Evolutionary conservation across 176 grass and related monocot genomes (phyloP).

Genomic region (Hsuehochloa calcarea): DNA sequence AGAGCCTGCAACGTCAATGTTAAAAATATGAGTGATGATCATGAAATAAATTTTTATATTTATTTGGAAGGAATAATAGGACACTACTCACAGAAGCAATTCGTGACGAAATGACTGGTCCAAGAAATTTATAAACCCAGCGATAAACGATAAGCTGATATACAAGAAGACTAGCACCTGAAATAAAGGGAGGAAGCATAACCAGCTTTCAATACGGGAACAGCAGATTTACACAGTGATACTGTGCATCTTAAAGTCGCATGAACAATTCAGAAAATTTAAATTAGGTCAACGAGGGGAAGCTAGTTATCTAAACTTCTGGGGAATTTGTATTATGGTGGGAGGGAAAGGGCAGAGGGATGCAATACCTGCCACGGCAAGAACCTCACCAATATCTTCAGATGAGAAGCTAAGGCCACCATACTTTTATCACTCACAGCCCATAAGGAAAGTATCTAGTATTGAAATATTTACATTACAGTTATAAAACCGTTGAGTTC

Average conservation of each 20-base stretch:
- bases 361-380: slow-evolving; percentile 64
- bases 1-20: slow-evolving; percentile 43
- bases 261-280: slow-evolving; percentile 26
- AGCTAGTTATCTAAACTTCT: not conserved
- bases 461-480: not conserved
- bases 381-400: slow-evolving; percentile 57
- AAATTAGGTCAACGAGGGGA: not conserved
- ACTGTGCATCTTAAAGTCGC: not conserved
- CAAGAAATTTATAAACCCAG: slow-evolving; percentile 39
- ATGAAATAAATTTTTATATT: not conserved
- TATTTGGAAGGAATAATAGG: not conserved
- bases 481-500: not conserved
- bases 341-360: not conserved
- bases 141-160: slow-evolving; percentile 64
- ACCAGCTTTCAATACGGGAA: not conserved
- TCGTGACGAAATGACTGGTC: slow-evolving; percentile 46
- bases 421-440: slow-evolving; percentile 58
- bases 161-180: slow-evolving; percentile 61
- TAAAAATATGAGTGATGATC: not conserved
- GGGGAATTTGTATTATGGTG: not conserved
- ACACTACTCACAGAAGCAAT: slow-evolving; percentile 49
- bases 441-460: slow-evolving; percentile 77
- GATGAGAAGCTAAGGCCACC: slow-evolving; percentile 71
- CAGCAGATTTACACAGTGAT: not conserved
- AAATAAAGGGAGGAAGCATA: not conserved